These are phyloP conservation scores for Ceratocystis alfenasii DNA, from an alignment of 2,329 filamentous ascomycete genomes.

Conservation along the genomic window DNA sequence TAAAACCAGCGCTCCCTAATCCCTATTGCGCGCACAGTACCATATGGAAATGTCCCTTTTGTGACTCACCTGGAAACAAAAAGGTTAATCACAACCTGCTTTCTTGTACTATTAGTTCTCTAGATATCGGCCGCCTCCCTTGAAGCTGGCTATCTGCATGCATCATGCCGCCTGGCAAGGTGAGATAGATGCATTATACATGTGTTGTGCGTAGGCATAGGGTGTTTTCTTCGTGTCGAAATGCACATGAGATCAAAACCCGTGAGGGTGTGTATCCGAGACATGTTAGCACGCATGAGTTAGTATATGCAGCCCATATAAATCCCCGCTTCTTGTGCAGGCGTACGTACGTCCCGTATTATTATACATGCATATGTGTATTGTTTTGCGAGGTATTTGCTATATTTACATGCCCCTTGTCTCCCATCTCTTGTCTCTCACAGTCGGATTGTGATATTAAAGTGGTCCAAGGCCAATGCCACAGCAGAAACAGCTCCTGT, in stretches of 20 bases:
- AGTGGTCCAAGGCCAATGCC: constrained; percentile 54
- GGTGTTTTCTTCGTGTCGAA: background rate
- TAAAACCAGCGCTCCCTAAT: background rate
- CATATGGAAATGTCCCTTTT: too few species aligned
- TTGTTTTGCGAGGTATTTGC: background rate
- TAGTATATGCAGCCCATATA: background rate
- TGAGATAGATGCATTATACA: background rate
- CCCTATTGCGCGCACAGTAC: too few species aligned
- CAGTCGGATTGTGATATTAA: constrained; percentile 59
- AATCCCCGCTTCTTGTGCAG: background rate
- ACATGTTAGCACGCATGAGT: background rate
- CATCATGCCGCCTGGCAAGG: background rate
- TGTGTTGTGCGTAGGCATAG: background rate
- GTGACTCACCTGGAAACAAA: background rate
- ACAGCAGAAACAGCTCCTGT: constrained; percentile 52
- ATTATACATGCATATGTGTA: background rate
- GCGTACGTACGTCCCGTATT: background rate
- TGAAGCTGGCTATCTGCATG: background rate
- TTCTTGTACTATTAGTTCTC: too few species aligned
- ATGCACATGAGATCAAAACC: background rate
- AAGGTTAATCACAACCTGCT: background rate
- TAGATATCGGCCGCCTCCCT: background rate
- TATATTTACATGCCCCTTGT: constrained; percentile 29
- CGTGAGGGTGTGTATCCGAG: background rate
- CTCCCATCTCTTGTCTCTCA: too few species aligned